phyloP scores from a whole-genome alignment of 208 protist genomes.

The Naegleria lovaniensis region DNA sequence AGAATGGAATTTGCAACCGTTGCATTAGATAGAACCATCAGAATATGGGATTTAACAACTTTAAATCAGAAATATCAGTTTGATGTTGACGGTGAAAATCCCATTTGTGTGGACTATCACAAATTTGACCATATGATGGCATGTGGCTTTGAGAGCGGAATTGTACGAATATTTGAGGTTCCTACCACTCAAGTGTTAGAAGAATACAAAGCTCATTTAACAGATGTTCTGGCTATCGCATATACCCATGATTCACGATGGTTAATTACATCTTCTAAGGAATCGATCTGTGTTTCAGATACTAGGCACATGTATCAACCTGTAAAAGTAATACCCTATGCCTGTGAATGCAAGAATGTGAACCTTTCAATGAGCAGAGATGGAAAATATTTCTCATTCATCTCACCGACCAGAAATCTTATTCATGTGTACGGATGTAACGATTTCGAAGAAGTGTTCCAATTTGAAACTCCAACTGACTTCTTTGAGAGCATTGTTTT shows the following conservation, averaged over 20 bases:
- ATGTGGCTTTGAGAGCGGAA: constrained; percentile 10
- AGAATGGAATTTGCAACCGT: not conserved
- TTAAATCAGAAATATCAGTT: constrained; percentile 29
- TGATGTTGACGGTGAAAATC: not conserved
- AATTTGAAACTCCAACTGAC: not conserved
- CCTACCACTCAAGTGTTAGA: not conserved
- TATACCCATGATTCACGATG: constrained; percentile 7
- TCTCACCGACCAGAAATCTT: not conserved
- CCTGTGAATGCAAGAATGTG: not conserved
- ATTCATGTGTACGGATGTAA: not conserved
- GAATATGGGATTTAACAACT: constrained; percentile 25
- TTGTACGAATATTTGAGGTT: constrained; percentile 18
- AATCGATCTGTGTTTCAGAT: not conserved
- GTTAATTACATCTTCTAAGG: not conserved
- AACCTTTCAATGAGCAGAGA: not conserved
- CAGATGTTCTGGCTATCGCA: not conserved
- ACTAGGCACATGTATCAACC: constrained; percentile 22
- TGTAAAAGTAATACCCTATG: constrained; percentile 1
- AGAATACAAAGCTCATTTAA: constrained; percentile 21
- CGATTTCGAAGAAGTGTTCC: not conserved
- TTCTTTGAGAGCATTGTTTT: not conserved
- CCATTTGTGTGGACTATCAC: constrained; percentile 13
- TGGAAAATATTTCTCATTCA: constrained; percentile 14
- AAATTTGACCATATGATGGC: not conserved
- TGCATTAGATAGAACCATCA: constrained; percentile 20